Evolutionary conservation across 2,329 filamentous ascomycete species (phyloP).

Genomic region (Lojkania enalia): DNA sequence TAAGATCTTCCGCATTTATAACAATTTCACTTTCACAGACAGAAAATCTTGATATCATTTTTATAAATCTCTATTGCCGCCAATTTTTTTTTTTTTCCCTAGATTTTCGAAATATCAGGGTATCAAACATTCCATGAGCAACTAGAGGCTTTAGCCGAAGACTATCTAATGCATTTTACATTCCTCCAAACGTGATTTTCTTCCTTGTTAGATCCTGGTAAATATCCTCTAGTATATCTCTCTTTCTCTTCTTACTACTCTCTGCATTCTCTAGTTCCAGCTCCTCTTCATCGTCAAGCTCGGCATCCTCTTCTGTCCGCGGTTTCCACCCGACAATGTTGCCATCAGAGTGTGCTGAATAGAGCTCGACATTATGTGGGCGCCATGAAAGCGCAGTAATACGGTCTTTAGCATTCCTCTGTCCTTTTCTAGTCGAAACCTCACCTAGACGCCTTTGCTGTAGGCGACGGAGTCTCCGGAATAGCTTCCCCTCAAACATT

Average conservation of each 20-base stretch:
- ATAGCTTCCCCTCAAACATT: conserved; percentile 72
- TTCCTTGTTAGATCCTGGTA: conserved; percentile 75
- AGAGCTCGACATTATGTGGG: conserved; percentile 71
- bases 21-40: too few relatives aligned
- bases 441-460: conserved; percentile 35
- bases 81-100: too few relatives aligned
- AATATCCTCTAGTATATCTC: conserved; percentile 77
- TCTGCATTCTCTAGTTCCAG: conserved; percentile 36
- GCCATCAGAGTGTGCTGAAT: conserved; percentile 82
- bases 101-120: too few relatives aligned
- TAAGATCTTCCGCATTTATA: too few relatives aligned
- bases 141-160: too few relatives aligned
- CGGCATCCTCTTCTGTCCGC: conserved; percentile 53
- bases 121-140: too few relatives aligned
- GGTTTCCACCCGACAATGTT: conserved; percentile 81
- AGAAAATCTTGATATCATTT: too few relatives aligned
- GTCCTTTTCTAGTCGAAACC: conserved; percentile 41
- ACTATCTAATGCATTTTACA: too few relatives aligned
- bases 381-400: conserved; percentile 79
- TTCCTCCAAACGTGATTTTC: conserved; percentile 62
- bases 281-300: conserved; percentile 49
- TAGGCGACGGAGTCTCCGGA: conserved; percentile 71
- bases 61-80: too few relatives aligned
- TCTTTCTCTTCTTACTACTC: conserved; percentile 62
- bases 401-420: conserved; percentile 45